Evolutionary conservation across 2,329 filamentous ascomycete species (phyloP).

Genomic region (Talaromyces atroroseus): DNA sequence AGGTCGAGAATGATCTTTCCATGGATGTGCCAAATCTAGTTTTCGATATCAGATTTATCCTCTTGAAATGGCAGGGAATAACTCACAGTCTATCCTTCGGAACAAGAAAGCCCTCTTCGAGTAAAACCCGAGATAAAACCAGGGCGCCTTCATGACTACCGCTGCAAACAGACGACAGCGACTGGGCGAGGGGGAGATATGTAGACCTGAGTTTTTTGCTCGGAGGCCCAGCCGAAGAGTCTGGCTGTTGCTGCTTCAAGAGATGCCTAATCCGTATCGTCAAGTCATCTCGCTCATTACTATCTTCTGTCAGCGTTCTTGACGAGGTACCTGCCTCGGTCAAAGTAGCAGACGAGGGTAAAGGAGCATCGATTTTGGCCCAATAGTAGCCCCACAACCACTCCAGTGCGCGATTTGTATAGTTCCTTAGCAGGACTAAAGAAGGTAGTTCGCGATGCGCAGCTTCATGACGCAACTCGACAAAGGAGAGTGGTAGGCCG

Average conservation of each 20-base stretch:
- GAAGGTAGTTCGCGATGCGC: conserved; percentile 84
- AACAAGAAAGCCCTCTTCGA: conserved; percentile 25
- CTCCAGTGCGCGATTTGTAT: conserved; percentile 62
- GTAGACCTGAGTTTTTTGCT: conserved; percentile 28
- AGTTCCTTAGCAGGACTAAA: conserved; percentile 64
- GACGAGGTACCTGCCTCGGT: background rate
- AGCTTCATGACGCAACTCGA: conserved; percentile 82
- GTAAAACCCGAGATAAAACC: conserved; percentile 22
- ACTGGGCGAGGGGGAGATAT: conserved; percentile 18
- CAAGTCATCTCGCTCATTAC: background rate
- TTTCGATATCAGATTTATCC: conserved; percentile 15
- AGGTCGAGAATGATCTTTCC: conserved; percentile 26
- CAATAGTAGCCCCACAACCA: conserved; percentile 95
- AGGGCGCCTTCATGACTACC: conserved; percentile 15
- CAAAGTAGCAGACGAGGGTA: conserved; percentile 3
- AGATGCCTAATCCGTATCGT: background rate
- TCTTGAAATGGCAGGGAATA: background rate
- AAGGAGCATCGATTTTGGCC: conserved; percentile 44
- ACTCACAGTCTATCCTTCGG: conserved; percentile 25
- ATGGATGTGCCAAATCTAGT: conserved; percentile 22
- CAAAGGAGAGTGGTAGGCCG: conserved; percentile 60
- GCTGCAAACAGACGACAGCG: conserved; percentile 26
- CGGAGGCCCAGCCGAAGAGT: conserved; percentile 14
- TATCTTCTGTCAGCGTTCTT: background rate
- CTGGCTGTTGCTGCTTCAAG: conserved; percentile 4